Base-by-base conservation (phyloP, 2,329 filamentous ascomycete genomes). In the Exophiala calicioides region DNA sequence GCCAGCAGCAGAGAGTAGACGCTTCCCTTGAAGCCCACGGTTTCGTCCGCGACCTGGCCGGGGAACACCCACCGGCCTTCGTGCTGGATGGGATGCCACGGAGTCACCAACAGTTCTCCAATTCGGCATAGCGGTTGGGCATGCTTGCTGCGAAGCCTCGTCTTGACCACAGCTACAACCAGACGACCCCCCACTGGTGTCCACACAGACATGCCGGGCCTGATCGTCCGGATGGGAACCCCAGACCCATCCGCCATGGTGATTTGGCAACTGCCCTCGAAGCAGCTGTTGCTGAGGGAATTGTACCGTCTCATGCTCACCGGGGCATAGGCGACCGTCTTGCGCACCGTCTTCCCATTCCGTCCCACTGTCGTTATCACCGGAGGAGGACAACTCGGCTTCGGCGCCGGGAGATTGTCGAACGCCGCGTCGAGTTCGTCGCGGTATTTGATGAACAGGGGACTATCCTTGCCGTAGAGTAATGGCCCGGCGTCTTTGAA, bases 401-500 rank as follows among this genome's bases (percentile, higher is more conserved):
- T 62, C 6, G 57, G 60, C 2, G 58, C 49, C 35, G 54, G 60
- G 27, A 67, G 56, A 21, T 59, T 61, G 44, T 68, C 65, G 48
- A 68, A 68, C 0, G 72, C 72, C 0, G 55, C 55, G 45, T 80
- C 74, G 0, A 83, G 70, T 1, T 62, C 56, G 36, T 77, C 68
- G 6, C 78, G 67, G 57, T 75, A 81, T 4, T 61, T 53, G 10
- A 63, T 60, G 58, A 84, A 84, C 3, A 82, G 65, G 0, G 73
- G 68, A 40, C 75, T 80, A 1, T 70, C 60, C 0, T 57, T 56
- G 12, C 78, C 73, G 55, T 82, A 84, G 52, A 72, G 68, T 5
- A 78, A 69, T 3, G 80, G 77, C 0, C 80, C 80, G 0, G 74
- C 66, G 49, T 84, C 81, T 58, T 82, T 81, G 72, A 82, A 83